Percentiles rank a stretch among this genome's conserved stretches.
Conservation (phyloP, 306 rosid species). For the Vigna trinervia region DNA sequence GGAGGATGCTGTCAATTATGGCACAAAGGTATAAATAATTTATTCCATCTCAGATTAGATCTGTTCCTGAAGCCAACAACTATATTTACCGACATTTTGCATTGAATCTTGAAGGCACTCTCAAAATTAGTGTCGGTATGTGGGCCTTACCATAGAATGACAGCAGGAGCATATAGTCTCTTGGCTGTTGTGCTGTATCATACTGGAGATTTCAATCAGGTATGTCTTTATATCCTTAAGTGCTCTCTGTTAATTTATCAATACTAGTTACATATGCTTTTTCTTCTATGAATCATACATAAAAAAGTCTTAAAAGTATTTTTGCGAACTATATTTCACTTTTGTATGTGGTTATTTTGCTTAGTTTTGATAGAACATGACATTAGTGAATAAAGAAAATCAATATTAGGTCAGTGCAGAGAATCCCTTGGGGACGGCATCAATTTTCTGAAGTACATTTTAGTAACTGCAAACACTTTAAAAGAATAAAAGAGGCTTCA, state of each 20-base stretch:
- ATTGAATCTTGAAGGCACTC: constrained; percentile 75
- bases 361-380: constrained; percentile 6
- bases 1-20: constrained; percentile 97
- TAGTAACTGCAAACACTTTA: constrained; percentile 11
- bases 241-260: constrained; percentile 37
- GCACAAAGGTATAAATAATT: constrained; percentile 76
- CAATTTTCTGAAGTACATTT: constrained; percentile 2
- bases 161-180: constrained; percentile 99
- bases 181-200: constrained; percentile 96
- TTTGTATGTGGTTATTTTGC: neutral
- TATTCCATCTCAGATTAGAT: constrained; percentile 11
- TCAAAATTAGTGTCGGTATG: constrained; percentile 89
- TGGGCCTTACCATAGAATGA: constrained; percentile 98
- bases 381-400: neutral
- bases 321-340: constrained; percentile 18
- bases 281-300: constrained; percentile 21
- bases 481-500: constrained; percentile 10
- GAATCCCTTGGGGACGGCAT: neutral
- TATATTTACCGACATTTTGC: constrained; percentile 44
- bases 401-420: constrained; percentile 5
- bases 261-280: constrained; percentile 23
- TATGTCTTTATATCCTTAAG: constrained; percentile 32
- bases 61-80: constrained; percentile 19
- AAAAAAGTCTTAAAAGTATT: neutral
- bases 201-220: constrained; percentile 99